A percentile compares a stretch with the other conserved stretches of the same genome.
Evolutionary conservation across 2,329 filamentous ascomycete species (phyloP).

Genomic region (Exophiala sideris): DNA sequence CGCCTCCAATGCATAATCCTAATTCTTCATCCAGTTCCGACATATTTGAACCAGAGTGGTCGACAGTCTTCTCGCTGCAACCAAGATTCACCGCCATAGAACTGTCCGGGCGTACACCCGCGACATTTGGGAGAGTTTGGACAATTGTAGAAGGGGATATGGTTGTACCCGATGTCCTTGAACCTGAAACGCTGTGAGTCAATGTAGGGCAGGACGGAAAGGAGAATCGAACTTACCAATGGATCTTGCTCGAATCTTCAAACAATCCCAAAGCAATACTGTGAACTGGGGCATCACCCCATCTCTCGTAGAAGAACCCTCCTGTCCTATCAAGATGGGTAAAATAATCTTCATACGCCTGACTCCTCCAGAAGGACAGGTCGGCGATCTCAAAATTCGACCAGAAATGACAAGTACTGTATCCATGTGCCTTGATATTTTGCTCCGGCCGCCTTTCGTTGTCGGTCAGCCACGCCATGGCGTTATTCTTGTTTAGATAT

Average conservation of each 20-base stretch:
- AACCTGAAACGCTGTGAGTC: conserved; percentile 61
- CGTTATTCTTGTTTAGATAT: conserved; percentile 78
- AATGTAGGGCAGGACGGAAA: too few species aligned
- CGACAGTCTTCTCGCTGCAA: conserved; percentile 89
- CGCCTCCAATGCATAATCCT: too few species aligned
- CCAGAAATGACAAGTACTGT: conserved; percentile 99
- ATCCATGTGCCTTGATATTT: conserved; percentile 78
- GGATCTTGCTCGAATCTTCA: conserved; percentile 83
- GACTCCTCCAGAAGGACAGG: conserved; percentile 86
- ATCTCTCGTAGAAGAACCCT: conserved; percentile 97
- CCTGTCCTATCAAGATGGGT: conserved; percentile 89
- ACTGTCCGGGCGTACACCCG: conserved; percentile 78
- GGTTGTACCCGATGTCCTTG: conserved; percentile 97
- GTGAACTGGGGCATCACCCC: conserved; percentile 97
- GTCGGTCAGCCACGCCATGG: conserved; percentile 84
- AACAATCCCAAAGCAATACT: conserved; percentile 90
- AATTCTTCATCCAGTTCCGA: conserved; percentile 65
- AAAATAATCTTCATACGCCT: conserved; percentile 92
- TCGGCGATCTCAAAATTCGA: conserved; percentile 97
- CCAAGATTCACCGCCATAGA: conserved; percentile 84
- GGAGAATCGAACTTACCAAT: conserved; percentile 65
- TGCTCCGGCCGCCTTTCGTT: conserved; percentile 71
- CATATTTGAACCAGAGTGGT: conserved; percentile 95
- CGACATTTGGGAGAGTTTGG: conserved; percentile 93
- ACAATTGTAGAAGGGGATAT: conserved; percentile 98